Evolutionary conservation across 805 yeast species (phyloP).

Genomic region (Martiniozyma abietophila): DNA sequence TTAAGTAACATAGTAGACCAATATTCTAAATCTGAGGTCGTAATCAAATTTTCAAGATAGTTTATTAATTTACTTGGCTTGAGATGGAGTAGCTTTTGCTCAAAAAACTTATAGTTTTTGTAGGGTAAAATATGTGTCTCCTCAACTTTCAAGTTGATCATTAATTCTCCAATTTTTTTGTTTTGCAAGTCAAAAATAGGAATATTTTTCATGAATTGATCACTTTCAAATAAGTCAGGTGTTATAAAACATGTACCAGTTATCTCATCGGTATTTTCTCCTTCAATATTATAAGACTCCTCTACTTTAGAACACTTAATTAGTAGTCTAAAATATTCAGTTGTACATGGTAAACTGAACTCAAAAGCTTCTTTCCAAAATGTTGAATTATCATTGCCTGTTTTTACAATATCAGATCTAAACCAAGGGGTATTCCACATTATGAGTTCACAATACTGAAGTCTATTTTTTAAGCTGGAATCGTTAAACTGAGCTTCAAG

Average conservation of each 20-base stretch:
- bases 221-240: slow-evolving; percentile 36
- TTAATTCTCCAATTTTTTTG: slow-evolving; percentile 47
- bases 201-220: slow-evolving; percentile 16
- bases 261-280: slow-evolving; percentile 27
- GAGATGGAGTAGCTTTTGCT: slow-evolving; percentile 46
- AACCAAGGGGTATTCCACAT: slow-evolving; percentile 75
- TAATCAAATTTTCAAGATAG: slow-evolving; percentile 30
- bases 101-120: slow-evolving; percentile 50
- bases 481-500: slow-evolving; percentile 52
- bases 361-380: slow-evolving; percentile 79
- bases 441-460: slow-evolving; percentile 58
- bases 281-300: slow-evolving; percentile 12
- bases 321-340: slow-evolving; percentile 41
- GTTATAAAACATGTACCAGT: slow-evolving; percentile 48
- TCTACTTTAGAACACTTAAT: slow-evolving; percentile 25
- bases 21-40: slow-evolving; percentile 36
- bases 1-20: slow-evolving; percentile 56
- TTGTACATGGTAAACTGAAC: slow-evolving; percentile 46
- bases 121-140: slow-evolving; percentile 56
- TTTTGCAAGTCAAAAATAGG: slow-evolving; percentile 17
- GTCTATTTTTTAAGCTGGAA: slow-evolving; percentile 4
- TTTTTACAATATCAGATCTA: slow-evolving; percentile 56
- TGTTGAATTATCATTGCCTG: slow-evolving; percentile 35
- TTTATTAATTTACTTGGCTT: slow-evolving; percentile 44
- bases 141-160: slow-evolving; percentile 39